These are phyloP conservation scores for Sphagnum fallax DNA, from an alignment of 228 moss, liverwort and hornwort species.

Conservation along the genomic window DNA sequence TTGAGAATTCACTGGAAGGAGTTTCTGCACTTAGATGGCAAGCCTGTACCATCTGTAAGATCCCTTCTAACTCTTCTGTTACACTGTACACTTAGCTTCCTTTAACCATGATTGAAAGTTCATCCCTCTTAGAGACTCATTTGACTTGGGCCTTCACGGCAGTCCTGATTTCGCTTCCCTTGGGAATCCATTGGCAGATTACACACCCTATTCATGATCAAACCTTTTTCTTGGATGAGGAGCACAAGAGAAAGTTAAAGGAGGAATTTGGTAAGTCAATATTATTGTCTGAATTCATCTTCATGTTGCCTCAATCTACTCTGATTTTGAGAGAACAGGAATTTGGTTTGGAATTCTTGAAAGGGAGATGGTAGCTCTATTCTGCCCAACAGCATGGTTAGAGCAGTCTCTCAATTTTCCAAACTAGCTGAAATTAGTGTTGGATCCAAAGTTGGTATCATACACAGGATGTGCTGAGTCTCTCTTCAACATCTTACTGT, in stretches of 20 bases:
- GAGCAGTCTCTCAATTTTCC: too few species aligned
- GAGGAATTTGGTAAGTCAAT: conserved; percentile 66
- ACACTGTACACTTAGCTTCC: background rate
- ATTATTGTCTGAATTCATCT: background rate
- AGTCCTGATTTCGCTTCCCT: too few species aligned
- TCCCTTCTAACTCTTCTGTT: background rate
- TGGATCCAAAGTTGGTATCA: too few species aligned
- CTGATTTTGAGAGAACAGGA: too few species aligned
- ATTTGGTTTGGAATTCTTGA: too few species aligned
- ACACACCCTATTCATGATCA: conserved; percentile 90
- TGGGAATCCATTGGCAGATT: conserved; percentile 35
- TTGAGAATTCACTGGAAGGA: conserved; percentile 59
- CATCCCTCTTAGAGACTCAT: background rate
- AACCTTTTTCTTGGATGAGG: conserved; percentile 79
- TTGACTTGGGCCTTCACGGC: background rate
- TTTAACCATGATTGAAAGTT: background rate
- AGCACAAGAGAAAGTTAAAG: conserved; percentile 81
- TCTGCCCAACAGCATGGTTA: too few species aligned
- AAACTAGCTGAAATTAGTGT: too few species aligned
- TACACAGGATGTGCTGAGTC: too few species aligned
- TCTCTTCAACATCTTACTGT: too few species aligned
- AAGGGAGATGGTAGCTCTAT: too few species aligned
- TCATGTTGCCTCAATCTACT: too few species aligned
- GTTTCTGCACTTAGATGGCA: conserved; percentile 62
- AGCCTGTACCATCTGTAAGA: conserved; percentile 53